phyloP scores from a whole-genome alignment of 768 basidiomycete genomes.

The Mycena kentingensis region DNA sequence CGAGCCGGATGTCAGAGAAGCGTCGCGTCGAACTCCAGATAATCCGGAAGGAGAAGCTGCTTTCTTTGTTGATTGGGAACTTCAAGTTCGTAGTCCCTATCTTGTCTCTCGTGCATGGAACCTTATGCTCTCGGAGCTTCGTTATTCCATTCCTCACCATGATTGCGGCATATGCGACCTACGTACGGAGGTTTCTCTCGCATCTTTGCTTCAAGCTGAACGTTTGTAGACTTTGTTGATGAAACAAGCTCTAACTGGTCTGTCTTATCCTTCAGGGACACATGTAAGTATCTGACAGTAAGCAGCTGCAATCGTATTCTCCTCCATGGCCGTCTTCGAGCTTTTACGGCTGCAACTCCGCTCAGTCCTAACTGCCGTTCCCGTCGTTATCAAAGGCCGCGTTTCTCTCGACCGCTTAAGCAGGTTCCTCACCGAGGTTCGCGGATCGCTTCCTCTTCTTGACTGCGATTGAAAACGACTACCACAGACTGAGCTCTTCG shows the following conservation, averaged over 20 bases:
- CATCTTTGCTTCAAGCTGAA: background rate
- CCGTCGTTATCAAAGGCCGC: conserved; percentile 31
- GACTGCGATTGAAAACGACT: too few species aligned
- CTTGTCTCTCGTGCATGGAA: background rate
- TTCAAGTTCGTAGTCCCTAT: conserved; percentile 36
- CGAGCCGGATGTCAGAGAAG: too few species aligned
- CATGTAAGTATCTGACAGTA: background rate
- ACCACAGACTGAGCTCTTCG: conserved; percentile 37
- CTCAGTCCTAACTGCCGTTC: conserved; percentile 31
- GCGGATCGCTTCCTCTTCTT: background rate
- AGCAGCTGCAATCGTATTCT: conserved; percentile 29
- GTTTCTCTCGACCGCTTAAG: conserved; percentile 54
- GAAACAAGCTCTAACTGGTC: conserved; percentile 21
- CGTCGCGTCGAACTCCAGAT: conserved; percentile 53
- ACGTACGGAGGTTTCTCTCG: conserved; percentile 34
- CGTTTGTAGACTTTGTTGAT: conserved; percentile 8
- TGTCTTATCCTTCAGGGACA: too few species aligned
- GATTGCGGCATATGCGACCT: conserved; percentile 44
- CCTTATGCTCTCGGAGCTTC: conserved; percentile 33
- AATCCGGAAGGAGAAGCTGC: conserved; percentile 47
- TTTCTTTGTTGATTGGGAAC: conserved; percentile 39
- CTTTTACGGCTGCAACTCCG: conserved; percentile 40
- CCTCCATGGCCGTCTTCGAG: conserved; percentile 13
- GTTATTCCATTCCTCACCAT: conserved; percentile 54
- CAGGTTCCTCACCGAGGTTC: conserved; percentile 44